Evolutionary conservation across 2,329 filamentous ascomycete genomes (phyloP).

Genomic region (Ophiostoma quercus): DNA sequence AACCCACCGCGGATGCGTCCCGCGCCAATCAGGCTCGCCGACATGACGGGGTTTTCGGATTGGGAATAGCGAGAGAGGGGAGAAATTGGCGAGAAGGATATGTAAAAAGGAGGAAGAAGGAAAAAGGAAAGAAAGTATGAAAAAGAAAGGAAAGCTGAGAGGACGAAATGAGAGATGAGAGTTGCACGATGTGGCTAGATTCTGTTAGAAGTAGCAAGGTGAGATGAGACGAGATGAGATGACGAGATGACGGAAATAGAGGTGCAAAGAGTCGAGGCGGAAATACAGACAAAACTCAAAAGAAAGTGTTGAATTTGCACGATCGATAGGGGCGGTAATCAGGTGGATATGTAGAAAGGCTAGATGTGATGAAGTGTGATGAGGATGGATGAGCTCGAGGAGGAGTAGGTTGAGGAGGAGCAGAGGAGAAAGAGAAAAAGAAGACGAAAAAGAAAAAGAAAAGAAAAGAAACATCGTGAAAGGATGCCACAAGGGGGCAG

Average conservation of each 20-base stretch:
- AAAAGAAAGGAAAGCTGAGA: too few species aligned
- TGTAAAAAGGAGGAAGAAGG: too few species aligned
- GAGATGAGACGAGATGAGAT: background rate
- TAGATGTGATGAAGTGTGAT: constrained; percentile 11
- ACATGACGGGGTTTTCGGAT: background rate
- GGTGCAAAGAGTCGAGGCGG: background rate
- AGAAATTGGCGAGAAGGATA: background rate
- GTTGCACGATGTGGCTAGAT: background rate
- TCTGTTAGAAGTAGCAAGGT: background rate
- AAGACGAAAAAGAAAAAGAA: background rate
- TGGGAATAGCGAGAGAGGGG: constrained; percentile 3
- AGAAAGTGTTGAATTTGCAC: background rate
- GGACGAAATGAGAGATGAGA: background rate
- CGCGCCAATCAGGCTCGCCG: constrained; percentile 7
- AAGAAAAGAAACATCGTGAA: background rate
- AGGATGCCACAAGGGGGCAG: background rate
- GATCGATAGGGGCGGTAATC: constrained; percentile 9
- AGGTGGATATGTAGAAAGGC: background rate
- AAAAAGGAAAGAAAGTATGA: too few species aligned
- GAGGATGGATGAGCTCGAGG: too few species aligned
- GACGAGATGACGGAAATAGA: background rate
- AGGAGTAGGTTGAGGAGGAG: background rate
- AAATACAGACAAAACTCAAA: background rate
- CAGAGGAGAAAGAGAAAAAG: background rate
- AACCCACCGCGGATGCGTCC: background rate